These are phyloP conservation scores for Lecanicillium sp. DNA, from an alignment of 2,329 filamentous ascomycete genomes.

Conservation along the genomic window DNA sequence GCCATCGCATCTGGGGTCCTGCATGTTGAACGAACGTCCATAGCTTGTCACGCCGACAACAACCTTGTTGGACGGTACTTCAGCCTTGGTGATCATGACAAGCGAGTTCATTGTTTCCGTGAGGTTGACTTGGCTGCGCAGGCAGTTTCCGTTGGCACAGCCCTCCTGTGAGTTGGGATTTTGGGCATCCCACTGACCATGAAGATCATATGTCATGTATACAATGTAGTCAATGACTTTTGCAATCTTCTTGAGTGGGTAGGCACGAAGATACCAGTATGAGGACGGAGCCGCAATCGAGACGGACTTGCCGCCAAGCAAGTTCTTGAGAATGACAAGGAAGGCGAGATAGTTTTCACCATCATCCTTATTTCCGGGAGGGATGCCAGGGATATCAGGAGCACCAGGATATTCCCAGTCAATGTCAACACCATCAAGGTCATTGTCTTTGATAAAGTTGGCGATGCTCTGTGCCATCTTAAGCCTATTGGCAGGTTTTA, in stretches of 20 bases:
- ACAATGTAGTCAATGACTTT: slow-evolving; percentile 18
- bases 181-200: slow-evolving; percentile 15
- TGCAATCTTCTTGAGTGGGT: slow-evolving; percentile 15
- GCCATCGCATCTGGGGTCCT: slow-evolving; percentile 16
- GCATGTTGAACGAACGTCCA: no score
- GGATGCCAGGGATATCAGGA: slow-evolving; percentile 11
- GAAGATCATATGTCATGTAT: slow-evolving; percentile 20
- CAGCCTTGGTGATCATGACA: slow-evolving; percentile 28
- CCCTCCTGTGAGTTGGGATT: slow-evolving; percentile 16
- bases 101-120: slow-evolving; percentile 24
- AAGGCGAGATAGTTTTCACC: slow-evolving; percentile 9
- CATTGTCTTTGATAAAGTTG: slow-evolving; percentile 3
- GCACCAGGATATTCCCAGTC: slow-evolving; percentile 9
- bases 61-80: slow-evolving; percentile 19
- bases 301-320: slow-evolving; percentile 6
- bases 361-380: slow-evolving; percentile 7
- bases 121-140: slow-evolving; percentile 27
- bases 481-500: slow-evolving; percentile 20
- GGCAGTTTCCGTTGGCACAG: slow-evolving; percentile 21
- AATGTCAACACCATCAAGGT: slow-evolving; percentile 7
- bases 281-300: slow-evolving; percentile 18
- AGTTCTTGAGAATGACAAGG: slow-evolving; percentile 4
- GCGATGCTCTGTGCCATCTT: slow-evolving; percentile 21
- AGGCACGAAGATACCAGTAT: slow-evolving; percentile 19
- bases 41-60: slow-evolving; percentile 24